phyloP scores from a whole-genome alignment of 106 monocot species.

The Allium sativum region DNA sequence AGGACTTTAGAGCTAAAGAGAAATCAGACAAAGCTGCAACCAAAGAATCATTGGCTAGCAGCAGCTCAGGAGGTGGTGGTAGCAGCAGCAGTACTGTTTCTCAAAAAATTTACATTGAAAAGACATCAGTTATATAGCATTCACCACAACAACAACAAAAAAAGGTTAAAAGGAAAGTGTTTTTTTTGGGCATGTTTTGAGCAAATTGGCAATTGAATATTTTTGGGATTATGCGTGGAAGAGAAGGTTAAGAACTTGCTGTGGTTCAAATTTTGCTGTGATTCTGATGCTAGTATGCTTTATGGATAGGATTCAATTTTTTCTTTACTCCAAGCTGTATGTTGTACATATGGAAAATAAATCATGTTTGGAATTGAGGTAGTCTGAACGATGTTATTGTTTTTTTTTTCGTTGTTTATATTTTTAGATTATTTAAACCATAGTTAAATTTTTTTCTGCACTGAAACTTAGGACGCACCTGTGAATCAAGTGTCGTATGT shows the following conservation, averaged over 20 bases:
- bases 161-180: background rate
- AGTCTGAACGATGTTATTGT: background rate
- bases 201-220: background rate
- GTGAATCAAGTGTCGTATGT: no score
- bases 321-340: background rate
- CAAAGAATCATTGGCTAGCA: constrained; percentile 19
- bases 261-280: constrained; percentile 6
- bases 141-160: background rate
- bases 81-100: no score
- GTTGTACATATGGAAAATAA: background rate
- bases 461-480: no score
- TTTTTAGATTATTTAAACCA: no score
- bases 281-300: background rate
- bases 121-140: background rate
- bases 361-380: background rate
- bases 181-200: background rate
- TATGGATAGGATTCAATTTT: background rate
- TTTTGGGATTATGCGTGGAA: background rate
- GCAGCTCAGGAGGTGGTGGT: constrained; percentile 1
- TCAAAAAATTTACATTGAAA: background rate
- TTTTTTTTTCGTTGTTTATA: no score
- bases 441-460: no score
- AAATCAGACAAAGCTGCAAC: constrained; percentile 18
- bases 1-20: constrained; percentile 59
- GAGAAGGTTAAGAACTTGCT: background rate